Evolutionary conservation across 441 rosid genomes (phyloP).

Genomic region (Populus tomentosa): DNA sequence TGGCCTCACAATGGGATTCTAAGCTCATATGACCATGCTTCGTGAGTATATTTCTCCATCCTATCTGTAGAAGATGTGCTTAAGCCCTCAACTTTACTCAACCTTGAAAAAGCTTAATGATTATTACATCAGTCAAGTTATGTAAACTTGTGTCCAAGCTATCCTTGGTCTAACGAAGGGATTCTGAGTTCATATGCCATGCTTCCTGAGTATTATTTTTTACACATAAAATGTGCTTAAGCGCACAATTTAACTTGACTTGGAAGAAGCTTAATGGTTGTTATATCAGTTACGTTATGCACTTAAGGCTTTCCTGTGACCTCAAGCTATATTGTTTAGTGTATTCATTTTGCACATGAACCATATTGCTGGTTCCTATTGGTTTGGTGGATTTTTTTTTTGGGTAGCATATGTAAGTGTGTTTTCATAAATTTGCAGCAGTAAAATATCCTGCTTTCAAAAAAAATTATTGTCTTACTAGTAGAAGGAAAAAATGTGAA

Average conservation of each 20-base stretch:
- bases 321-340: neutral
- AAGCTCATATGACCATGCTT: slow-evolving; percentile 98
- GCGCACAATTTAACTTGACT: neutral
- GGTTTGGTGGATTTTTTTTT: neutral
- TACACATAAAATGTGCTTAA: neutral
- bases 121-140: neutral
- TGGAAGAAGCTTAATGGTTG: neutral
- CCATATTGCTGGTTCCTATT: neutral
- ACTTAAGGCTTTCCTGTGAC: neutral
- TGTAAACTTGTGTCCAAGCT: slow-evolving; percentile 39
- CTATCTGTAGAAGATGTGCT: neutral
- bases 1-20: slow-evolving; percentile 99
- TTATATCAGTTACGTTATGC: neutral
- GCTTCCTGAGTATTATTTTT: slow-evolving; percentile 73
- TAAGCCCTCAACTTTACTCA: neutral
- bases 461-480: neutral
- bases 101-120: neutral
- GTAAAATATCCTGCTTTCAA: neutral
- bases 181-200: slow-evolving; percentile 96
- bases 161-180: slow-evolving; percentile 99
- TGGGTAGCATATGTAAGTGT: too few species aligned
- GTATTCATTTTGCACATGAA: neutral
- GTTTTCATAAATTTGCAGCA: neutral
- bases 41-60: slow-evolving; percentile 50
- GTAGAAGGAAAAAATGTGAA: too few species aligned